Evolutionary conservation across 2,329 filamentous ascomycete genomes (phyloP).

Genomic region (Hymenoscyphus fructigenus): DNA sequence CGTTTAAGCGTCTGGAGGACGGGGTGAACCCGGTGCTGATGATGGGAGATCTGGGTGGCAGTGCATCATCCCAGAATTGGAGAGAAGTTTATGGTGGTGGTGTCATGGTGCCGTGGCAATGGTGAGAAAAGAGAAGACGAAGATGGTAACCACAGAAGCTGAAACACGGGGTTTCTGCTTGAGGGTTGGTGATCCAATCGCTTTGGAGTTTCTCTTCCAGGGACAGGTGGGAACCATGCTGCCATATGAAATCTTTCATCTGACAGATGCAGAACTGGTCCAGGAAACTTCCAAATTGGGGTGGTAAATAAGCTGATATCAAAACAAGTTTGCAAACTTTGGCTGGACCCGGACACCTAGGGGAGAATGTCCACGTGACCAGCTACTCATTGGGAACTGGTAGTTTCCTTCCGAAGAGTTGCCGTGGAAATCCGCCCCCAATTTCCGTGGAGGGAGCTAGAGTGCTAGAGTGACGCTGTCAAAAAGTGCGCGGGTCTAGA

Average conservation of each 20-base stretch:
- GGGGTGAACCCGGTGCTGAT: slow-evolving; percentile 1
- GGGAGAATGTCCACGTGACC: no score
- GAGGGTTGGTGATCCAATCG: slow-evolving; percentile 4
- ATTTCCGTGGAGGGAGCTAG: no score
- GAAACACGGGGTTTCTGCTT: slow-evolving; percentile 23
- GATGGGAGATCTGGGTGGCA: slow-evolving; percentile 2
- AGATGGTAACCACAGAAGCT: slow-evolving; percentile 13
- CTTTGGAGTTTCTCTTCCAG: background rate
- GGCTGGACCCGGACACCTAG: no score
- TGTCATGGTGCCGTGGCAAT: slow-evolving; percentile 1
- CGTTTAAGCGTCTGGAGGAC: background rate
- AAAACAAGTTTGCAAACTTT: no score
- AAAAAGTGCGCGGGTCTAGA: no score
- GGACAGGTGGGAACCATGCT: no score
- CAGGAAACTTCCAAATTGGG: background rate
- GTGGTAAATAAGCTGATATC: background rate
- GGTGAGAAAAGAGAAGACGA: background rate
- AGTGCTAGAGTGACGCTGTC: no score
- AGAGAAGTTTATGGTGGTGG: background rate
- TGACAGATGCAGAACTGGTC: background rate
- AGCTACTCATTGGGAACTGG: no score
- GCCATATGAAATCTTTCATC: no score
- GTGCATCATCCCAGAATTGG: background rate
- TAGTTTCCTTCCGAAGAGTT: no score
- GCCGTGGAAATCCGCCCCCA: no score